Evolutionary conservation across 2,329 filamentous ascomycete genomes (phyloP).

Genomic region (Cladophialophora yegresii): DNA sequence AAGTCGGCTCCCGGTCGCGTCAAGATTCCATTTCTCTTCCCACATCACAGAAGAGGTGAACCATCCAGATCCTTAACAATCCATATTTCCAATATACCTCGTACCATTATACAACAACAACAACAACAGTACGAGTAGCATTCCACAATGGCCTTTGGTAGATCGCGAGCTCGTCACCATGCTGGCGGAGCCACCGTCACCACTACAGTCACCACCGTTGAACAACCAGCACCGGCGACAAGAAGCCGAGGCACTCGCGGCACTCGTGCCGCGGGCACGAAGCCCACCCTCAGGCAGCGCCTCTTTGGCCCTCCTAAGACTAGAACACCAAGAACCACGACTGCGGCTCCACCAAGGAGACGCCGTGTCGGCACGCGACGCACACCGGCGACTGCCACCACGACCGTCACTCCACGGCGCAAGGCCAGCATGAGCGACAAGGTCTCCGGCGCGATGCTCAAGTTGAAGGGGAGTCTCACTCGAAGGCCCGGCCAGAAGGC

Average conservation of each 20-base stretch:
- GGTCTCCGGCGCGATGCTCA: slow-evolving; percentile 73
- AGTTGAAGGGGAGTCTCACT: slow-evolving; percentile 69
- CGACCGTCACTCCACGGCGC: slow-evolving; percentile 57
- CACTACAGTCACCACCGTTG: slow-evolving; percentile 27
- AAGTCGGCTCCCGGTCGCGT: not conserved
- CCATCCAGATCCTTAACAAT: not conserved
- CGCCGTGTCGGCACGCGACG: slow-evolving; percentile 17
- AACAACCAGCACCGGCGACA: slow-evolving; percentile 18
- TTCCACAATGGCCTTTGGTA: slow-evolving; percentile 30
- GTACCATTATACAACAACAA: not conserved
- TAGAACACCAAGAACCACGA: slow-evolving; percentile 46
- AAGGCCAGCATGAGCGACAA: slow-evolving; percentile 73
- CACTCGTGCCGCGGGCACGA: slow-evolving; percentile 37
- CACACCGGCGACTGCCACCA: slow-evolving; percentile 14
- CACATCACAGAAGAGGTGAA: not conserved
- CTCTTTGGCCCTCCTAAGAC: slow-evolving; percentile 46
- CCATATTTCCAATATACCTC: not conserved
- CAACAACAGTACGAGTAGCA: not conserved
- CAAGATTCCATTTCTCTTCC: not conserved
- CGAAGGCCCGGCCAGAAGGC: slow-evolving; percentile 72
- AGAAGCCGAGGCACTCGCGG: not conserved
- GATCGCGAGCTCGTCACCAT: slow-evolving; percentile 15
- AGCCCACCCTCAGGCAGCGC: slow-evolving; percentile 58
- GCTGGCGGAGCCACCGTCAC: slow-evolving; percentile 28
- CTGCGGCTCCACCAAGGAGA: slow-evolving; percentile 42